Evolutionary conservation across 495 filamentous ascomycete genomes (phyloP).

Genomic region (Neurospora terricola): DNA sequence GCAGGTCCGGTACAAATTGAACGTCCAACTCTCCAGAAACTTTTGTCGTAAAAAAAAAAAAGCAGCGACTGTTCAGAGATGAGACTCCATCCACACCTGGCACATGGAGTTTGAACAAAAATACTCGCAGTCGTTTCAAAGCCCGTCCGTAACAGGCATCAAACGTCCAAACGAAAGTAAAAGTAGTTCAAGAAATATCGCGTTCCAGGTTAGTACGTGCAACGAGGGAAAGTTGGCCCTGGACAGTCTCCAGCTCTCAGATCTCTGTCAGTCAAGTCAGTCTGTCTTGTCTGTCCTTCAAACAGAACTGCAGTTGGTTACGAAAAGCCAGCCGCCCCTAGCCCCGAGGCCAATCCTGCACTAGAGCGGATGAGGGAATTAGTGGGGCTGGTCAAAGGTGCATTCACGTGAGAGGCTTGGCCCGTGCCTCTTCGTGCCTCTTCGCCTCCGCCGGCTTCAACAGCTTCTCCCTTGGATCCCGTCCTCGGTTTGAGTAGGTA

Average conservation of each 20-base stretch:
- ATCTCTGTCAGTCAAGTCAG: background rate
- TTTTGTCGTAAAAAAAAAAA: slow-evolving; percentile 2
- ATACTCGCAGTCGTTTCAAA: background rate
- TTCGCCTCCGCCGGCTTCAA: background rate
- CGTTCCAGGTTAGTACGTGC: background rate
- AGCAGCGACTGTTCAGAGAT: background rate
- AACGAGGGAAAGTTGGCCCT: background rate
- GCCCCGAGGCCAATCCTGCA: slow-evolving; percentile 10
- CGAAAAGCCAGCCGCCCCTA: slow-evolving; percentile 17
- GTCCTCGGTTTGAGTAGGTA: background rate
- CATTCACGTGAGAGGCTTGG: background rate
- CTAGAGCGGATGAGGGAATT: slow-evolving; percentile 3
- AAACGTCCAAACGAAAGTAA: background rate
- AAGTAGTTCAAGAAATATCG: background rate
- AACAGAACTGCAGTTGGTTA: slow-evolving; percentile 10
- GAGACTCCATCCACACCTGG: background rate
- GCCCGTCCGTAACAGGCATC: background rate
- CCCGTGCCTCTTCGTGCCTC: background rate
- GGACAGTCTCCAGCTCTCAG: background rate
- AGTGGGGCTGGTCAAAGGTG: background rate
- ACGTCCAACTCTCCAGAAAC: slow-evolving; percentile 14
- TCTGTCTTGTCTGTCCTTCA: background rate
- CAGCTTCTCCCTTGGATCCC: background rate
- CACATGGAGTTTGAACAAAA: background rate
- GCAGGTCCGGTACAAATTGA: slow-evolving; percentile 5